phyloP scores from a whole-genome alignment of 352 stramenopile genomes.

The Phytopythium litorale region DNA sequence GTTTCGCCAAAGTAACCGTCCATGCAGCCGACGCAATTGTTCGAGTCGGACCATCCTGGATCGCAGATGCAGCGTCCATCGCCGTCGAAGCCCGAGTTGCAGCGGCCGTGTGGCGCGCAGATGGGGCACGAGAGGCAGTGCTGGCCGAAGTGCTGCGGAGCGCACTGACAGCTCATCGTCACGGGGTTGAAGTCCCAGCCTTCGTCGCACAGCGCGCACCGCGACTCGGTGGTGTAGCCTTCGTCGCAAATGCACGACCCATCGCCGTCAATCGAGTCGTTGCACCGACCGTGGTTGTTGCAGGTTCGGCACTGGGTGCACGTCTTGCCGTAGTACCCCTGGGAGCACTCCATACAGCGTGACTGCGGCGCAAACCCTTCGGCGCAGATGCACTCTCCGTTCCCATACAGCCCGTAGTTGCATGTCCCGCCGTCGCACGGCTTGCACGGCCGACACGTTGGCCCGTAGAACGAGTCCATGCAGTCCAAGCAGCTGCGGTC shows the following conservation, averaged over 20 bases:
- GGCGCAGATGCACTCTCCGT: constrained; percentile 76
- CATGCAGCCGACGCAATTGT: constrained; percentile 88
- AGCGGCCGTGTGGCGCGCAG: constrained; percentile 79
- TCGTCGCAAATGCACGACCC: constrained; percentile 81
- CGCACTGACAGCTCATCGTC: constrained; percentile 84
- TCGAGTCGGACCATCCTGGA: constrained; percentile 81
- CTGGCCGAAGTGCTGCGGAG: constrained; percentile 71
- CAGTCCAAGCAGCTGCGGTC: constrained; percentile 77
- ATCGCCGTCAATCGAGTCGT: constrained; percentile 62
- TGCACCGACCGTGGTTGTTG: constrained; percentile 80
- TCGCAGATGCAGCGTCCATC: constrained; percentile 85
- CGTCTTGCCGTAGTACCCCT: constrained; percentile 67
- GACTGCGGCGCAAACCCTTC: constrained; percentile 73
- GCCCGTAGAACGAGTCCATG: constrained; percentile 78
- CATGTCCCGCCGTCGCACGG: constrained; percentile 77
- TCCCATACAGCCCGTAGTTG: constrained; percentile 71
- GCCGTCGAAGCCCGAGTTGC: constrained; percentile 76
- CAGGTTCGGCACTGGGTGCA: constrained; percentile 80
- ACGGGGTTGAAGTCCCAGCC: constrained; percentile 87
- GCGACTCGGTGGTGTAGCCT: constrained; percentile 70
- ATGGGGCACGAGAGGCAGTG: constrained; percentile 84
- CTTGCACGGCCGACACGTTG: constrained; percentile 66
- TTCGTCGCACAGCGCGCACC: constrained; percentile 76
- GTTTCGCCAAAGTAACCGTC: constrained; percentile 72
- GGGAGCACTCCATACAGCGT: constrained; percentile 70